Conservation (phyloP, 176 grass and related monocot genomes). For the Puccinellia tenuiflora region DNA sequence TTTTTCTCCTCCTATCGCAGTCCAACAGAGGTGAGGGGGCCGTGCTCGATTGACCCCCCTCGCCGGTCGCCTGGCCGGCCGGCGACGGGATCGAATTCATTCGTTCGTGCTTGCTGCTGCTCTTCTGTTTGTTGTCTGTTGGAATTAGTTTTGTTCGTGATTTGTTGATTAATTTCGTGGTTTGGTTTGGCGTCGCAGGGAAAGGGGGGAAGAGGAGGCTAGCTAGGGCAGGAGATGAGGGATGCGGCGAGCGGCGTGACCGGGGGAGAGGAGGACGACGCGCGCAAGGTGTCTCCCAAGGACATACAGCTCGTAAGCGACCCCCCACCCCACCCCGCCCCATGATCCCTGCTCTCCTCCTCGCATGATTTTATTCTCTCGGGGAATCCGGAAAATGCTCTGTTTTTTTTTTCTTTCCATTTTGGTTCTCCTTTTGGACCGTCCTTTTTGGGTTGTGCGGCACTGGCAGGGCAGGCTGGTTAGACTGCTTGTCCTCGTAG, state of each 20-base stretch:
- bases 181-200: background rate
- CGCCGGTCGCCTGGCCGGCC: background rate
- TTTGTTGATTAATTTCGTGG: background rate
- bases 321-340: background rate
- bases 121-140: background rate
- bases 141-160: background rate
- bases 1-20: background rate
- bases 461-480: background rate
- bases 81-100: background rate
- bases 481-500: background rate
- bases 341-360: background rate
- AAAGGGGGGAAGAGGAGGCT: background rate
- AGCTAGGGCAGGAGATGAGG: conserved; percentile 25
- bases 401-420: background rate
- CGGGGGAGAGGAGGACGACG: conserved; percentile 57
- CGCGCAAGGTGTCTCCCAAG: conserved; percentile 83
- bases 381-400: background rate
- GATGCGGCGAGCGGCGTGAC: conserved; percentile 42
- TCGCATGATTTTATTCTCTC: background rate
- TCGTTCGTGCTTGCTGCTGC: background rate
- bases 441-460: background rate
- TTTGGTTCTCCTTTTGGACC: accelerated
- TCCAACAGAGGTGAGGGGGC: background rate
- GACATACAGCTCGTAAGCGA: conserved; percentile 89
- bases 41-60: background rate